Base-by-base conservation (phyloP, 441 rosid species). In the Pelargonium australe region DNA sequence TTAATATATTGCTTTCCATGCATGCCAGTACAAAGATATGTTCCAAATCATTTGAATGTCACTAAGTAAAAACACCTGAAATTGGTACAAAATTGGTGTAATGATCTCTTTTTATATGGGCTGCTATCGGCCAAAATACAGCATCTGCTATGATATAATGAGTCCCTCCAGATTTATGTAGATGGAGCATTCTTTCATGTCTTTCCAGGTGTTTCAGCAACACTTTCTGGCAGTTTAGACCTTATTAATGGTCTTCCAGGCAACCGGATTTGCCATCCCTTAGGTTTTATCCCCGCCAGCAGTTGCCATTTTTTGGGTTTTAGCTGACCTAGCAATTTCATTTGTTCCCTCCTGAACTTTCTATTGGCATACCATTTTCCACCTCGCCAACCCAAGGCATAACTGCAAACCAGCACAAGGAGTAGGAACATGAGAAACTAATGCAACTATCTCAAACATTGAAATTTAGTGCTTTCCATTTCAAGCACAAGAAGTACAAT, bases 351-450 rank as follows among this genome's bases (percentile, higher is more conserved):
- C 79, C 81, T 84, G 66, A 83, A 82, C 80, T 89, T 85, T 82
- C 96, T 88, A 69, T 84, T 88, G 23, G 96, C 87, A 69, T 86
- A 88, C 98, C 98, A 89, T 77, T 78, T 72, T 75, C 98, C 98
- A 62, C 98, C 96, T 73, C 96, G 79, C 98, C 98, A 93, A 62
- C 98, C 98, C 62, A 89, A 80, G 49, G 86, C 96, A 75, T 91
- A 93, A 77, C 98, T 93, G 80, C 72, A 57, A 57, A 3, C 23
- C 63, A 19, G 63, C 61, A 57, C 7, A 57, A 57, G 63, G 28
- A 57, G 63, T 17, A 19, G 31, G 63, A 57, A 57, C 28, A 9
- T 57, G 63, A 57, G 31, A 57, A 57, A 57, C 63, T 19, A 19
- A 57, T 17, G 3, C 12, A 9, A 19, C 11, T 17, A 57, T 19